Percentiles rank a stretch among this genome's conserved stretches.
Conservation (phyloP, 23 red algal species). For the Cyanidiococcus yangmingshanensis region DNA sequence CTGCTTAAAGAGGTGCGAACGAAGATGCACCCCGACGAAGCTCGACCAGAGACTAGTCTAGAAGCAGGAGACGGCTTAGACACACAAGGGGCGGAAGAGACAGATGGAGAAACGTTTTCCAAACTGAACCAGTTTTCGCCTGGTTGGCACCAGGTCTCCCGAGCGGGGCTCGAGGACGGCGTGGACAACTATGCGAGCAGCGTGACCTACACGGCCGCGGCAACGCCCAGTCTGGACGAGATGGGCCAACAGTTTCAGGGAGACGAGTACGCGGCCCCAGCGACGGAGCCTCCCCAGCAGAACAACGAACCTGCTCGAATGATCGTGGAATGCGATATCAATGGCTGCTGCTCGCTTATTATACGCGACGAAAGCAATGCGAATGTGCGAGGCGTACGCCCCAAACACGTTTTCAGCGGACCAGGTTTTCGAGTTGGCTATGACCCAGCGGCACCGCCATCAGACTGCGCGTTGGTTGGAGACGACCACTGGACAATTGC, state of each 20-base stretch:
- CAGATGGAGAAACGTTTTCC: not conserved
- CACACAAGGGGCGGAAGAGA: not conserved
- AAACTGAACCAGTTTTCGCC: not conserved
- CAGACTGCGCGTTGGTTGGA: not conserved
- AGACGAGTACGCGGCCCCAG: not conserved
- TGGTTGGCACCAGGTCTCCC: not conserved
- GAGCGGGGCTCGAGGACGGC: not conserved
- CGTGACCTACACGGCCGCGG: conserved; percentile 5
- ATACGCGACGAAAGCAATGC: not conserved
- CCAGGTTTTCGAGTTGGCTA: conserved; percentile 1
- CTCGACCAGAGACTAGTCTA: not conserved
- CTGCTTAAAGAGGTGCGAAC: not conserved
- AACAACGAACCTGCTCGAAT: not conserved
- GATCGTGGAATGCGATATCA: conserved; percentile 18
- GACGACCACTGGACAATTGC: conserved; percentile 18
- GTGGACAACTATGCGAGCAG: not conserved
- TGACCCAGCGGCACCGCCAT: not conserved
- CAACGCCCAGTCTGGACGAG: conserved; percentile 1
- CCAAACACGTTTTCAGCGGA: not conserved
- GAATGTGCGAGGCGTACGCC: not conserved
- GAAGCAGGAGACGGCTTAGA: not conserved
- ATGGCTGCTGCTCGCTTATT: conserved; percentile 16
- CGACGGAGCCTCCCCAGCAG: not conserved
- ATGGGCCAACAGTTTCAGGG: not conserved
- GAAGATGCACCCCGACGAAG: not conserved